Evolutionary conservation across 805 yeast species (phyloP), one percentile per base, ranked within the genome.

Genomic region (Candida dajiaensis): DNA sequence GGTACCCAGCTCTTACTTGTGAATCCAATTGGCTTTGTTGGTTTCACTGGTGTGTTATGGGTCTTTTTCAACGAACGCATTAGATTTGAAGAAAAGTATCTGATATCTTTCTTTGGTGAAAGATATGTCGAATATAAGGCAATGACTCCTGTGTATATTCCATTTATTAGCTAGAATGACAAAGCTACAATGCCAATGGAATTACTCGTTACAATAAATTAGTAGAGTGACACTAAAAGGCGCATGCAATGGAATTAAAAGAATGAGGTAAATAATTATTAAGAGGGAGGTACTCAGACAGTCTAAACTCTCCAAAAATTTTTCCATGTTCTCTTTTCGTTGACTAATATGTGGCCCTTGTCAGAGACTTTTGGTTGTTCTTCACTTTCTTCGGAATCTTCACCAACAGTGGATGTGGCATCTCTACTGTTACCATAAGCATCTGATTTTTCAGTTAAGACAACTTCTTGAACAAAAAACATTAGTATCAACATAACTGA

Each of bases 1-100:
- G 97, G 97, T 0, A 73, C 89, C 1, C 96, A 92, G 61, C 21
- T 94, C 40, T 52, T 83, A 49, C 64, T 92, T 47, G 65, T 79
- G 40, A 94, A 89, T 65, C 80, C 85, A 7, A 40, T 88, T 0
- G 72, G 89, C 1, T 56, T 77, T 2, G 42, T 71, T 1, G 68
- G 73, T 0, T 94, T 89, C 50, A 56, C 72, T 0, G 52, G 65
- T n/a, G 75, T 80, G 3, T 68, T 94, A 19, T 80, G 81, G 76
- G 57, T 63, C 29, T 94, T 94, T 59, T 94, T 94, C 69, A 64
- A 64, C 8, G 61, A 65, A 11, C 72, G 99, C 48, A 88, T 94
- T 33, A 58, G 45, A 16, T 78, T 67, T 40, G 99, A 94, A 65
- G 99, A 94, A 60, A 57, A 52, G 29, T 76, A 71, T 43, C 64